phyloP scores from a whole-genome alignment of 2,329 filamentous ascomycete species.

The Aspergillus oerlinghausenensis region DNA sequence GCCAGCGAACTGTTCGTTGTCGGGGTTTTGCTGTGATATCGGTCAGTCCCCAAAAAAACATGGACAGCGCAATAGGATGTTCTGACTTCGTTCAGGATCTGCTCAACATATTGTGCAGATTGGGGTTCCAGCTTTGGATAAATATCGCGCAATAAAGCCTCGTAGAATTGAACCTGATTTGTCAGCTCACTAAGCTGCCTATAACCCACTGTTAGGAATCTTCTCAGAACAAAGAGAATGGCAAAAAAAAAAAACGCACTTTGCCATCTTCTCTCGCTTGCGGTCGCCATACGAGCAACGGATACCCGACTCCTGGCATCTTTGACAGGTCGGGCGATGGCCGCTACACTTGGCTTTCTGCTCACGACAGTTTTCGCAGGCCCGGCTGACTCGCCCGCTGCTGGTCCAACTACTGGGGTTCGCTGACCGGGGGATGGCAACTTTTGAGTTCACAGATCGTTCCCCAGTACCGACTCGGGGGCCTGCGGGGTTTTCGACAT shows the following conservation, averaged over 20 bases:
- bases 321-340: slow-evolving; percentile 39
- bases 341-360: slow-evolving; percentile 46
- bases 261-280: slow-evolving; percentile 40
- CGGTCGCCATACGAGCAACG: slow-evolving; percentile 42
- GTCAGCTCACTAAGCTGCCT: slow-evolving; percentile 39
- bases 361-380: slow-evolving; percentile 43
- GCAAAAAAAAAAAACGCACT: slow-evolving; percentile 27
- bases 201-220: slow-evolving; percentile 12
- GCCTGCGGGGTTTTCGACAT: slow-evolving; percentile 10
- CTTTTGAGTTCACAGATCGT: slow-evolving; percentile 23
- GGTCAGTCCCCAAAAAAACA: slow-evolving; percentile 1
- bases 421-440: slow-evolving; percentile 26
- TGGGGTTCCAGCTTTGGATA: slow-evolving; percentile 29
- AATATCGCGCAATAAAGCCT: slow-evolving; percentile 31
- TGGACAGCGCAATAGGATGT: slow-evolving; percentile 1
- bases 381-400: slow-evolving; percentile 32
- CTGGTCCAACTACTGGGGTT: slow-evolving; percentile 19
- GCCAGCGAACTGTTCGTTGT: slow-evolving; percentile 8
- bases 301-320: slow-evolving; percentile 40
- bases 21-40: slow-evolving; percentile 9
- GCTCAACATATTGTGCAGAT: slow-evolving; percentile 32
- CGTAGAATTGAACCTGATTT: slow-evolving; percentile 32
- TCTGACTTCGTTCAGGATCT: slow-evolving; percentile 32
- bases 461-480: slow-evolving; percentile 10
- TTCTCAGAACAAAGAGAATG: background rate